Base-by-base conservation (phyloP, 2,329 filamentous ascomycete genomes). In the Penicillium rolfsii region DNA sequence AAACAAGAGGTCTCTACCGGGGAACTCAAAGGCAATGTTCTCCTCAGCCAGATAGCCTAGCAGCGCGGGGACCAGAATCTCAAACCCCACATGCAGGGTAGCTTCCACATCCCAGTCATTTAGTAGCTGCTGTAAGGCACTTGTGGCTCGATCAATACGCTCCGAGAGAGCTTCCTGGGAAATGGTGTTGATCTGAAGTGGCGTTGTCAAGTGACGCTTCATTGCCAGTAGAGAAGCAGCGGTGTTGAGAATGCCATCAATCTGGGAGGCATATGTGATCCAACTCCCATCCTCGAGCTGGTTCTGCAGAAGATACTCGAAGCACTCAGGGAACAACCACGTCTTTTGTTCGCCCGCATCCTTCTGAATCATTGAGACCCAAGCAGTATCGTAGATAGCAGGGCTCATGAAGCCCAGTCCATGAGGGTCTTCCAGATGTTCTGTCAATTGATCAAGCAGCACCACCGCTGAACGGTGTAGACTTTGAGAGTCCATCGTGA, bases 201-300 rank as follows among this genome's bases (percentile, higher is more conserved):
- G 49, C 2, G 28, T 24, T 7, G 6, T 12, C 11, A 36, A 52
- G 49, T 12, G 46, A 38, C 64, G 58, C 43, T 69, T 68, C 9
- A 75, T 61, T n/a, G 74, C 59, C 5, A 78, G 57, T 12, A 78
- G 58, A 12, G 73, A 69, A 3, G 72, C 76, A 6, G 70, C 65
- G 0, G 73, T 77, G 64, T 75, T 74, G 8, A 76, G 62, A 35
- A 78, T 75, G 5, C 67, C 70, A 48, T 78, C 77, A 38, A 74
- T 68, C 22, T 73, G 67, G 26, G 69, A 64, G 0, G 45, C 50
- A 41, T 68, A 63, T 7, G 59, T 63, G 9, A 57, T 62, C 75
- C 75, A 77, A 16, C 66, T 66, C 6, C 70, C 68, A 14, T 69
- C 65, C 40, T 64, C 58, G 3, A 65, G 60, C 52, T 74, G 74